phyloP scores from a whole-genome alignment of 306 rosid species.

The Prunus dulcis region DNA sequence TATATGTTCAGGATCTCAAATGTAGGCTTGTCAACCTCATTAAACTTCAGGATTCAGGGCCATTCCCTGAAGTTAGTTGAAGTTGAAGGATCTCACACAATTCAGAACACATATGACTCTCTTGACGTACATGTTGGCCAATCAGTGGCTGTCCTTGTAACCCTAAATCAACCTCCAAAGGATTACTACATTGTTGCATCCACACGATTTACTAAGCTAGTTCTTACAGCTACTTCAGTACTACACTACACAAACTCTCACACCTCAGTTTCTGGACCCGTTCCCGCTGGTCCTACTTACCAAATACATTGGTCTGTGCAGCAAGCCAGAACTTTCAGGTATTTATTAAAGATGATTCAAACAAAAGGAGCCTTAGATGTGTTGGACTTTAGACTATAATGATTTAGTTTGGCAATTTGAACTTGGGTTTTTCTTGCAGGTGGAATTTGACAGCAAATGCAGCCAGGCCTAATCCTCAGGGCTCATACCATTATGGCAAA shows the following conservation, averaged over 20 bases:
- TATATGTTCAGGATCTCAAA: slow-evolving; percentile 91
- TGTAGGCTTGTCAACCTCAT: slow-evolving; percentile 75
- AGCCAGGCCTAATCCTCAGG: slow-evolving; percentile 99
- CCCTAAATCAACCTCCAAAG: slow-evolving; percentile 74
- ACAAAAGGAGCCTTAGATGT: not conserved
- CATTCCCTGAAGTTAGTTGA: slow-evolving; percentile 77
- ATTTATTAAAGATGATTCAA: not conserved
- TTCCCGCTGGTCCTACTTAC: slow-evolving; percentile 63
- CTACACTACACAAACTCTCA: slow-evolving; percentile 74
- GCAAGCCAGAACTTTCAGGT: slow-evolving; percentile 92
- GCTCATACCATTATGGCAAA: slow-evolving; percentile 90
- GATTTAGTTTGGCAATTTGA: slow-evolving; percentile 8
- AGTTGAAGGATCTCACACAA: slow-evolving; percentile 87
- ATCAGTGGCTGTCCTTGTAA: slow-evolving; percentile 71
- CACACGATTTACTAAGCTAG: slow-evolving; percentile 60
- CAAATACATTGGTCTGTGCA: slow-evolving; percentile 69
- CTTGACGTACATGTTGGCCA: slow-evolving; percentile 97
- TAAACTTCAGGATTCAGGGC: slow-evolving; percentile 84
- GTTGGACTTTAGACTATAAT: not conserved
- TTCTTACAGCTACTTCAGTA: slow-evolving; percentile 60
- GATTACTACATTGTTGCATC: slow-evolving; percentile 88
- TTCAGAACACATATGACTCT: slow-evolving; percentile 74
- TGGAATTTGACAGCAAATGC: slow-evolving; percentile 98
- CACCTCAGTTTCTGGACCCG: slow-evolving; percentile 60
- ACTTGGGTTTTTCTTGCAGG: slow-evolving; percentile 41